Base-by-base conservation (phyloP, 805 yeast species). In the Priceomyces carsonii region DNA sequence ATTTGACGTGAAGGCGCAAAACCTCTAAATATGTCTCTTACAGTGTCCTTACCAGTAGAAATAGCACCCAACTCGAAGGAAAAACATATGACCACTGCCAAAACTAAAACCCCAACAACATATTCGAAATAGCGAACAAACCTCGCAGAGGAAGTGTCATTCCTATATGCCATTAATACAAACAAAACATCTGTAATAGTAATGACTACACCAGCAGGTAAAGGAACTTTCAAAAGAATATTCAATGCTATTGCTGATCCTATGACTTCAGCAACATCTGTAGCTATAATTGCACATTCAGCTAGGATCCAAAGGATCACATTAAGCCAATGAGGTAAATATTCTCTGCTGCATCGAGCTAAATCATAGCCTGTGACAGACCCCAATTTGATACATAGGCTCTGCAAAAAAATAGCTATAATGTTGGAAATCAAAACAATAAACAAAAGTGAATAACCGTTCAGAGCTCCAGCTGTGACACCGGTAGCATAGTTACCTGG, bases 401-500 rank as follows among this genome's bases (percentile, higher is more conserved):
- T 47, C 47, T 72, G 78, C 24, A 71, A 50, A 43, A 71, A 69
- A 18, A 71, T 64, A 20, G 78, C 78, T 17, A 71, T 66, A 12
- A 69, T 23, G 42, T 67, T 71, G 26, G 76, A 66, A 14, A 70
- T 35, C 3, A 72, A 50, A 28, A 69, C 68, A 35, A 72, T 55
- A 39, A 69, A 71, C 16, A 72, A 53, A 26, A 72, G 55, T 8
- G 75, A 60, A 45, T 53, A 72, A 40, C 53, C 47, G 42, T 71
- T 70, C 18, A 63, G 47, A 1, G 78, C 69, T 39, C 78, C 78
- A 3, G 75, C 77, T 8, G 68, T 56, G 26, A 69, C 55, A 38
- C 71, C 73, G 1, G 77, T 71, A 18, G 77, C 70, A 42, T 72
- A 70, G 44, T 72, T 72, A 49, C 78, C 78, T 8, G 78, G 78